Evolutionary conservation across 345 rosid genomes (phyloP), one percentile per base, ranked within the genome.

Genomic region (Gossypium australe): DNA sequence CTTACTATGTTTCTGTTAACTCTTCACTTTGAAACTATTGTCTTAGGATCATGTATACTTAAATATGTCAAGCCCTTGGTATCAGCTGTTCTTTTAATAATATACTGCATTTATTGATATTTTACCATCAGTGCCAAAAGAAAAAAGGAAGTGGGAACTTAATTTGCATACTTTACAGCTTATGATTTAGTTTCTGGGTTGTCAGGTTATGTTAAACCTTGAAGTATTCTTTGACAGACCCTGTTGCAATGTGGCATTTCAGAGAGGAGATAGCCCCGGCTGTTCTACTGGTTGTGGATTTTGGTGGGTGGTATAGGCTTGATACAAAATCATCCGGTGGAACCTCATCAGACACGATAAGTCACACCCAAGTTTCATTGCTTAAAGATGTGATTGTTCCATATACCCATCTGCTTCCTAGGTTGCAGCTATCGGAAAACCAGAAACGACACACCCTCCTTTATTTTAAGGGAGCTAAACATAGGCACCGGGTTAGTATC

Each of bases 151-250:
- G 45, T 38, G 41, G 20, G 38, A 72, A 51, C 5, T 27, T 47
- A 51, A 62, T 56, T 7, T 62, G 70, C 59, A 43, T 78, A 75
- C 78, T 75, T 75, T 84, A 84, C 73, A 83, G 85, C 86, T 88
- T 89, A 81, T 86, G 71, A 75, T 79, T 81, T 77, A 85, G 82
- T 80, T 71, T 86, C 73, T 84, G 84, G 79, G 79, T 87, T 86
- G 84, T 84, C 89, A 87, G 92, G 93, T 86, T 86, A 81, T 85
- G 86, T 89, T 90, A 88, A 89, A 86, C 73, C 84, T 85, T 89
- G 88, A 87, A 83, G 90, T 90, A 80, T 89, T 89, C 78, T 92
- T 91, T 95, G 92, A 90, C 99, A 95, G 99, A 95, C 98, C 98
- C 98, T 7, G 94, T 93, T 79, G 97, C 98, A 64, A 90, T 93